Evolutionary conservation across 352 stramenopile genomes (phyloP), one percentile per base, ranked within the genome.

Genomic region (Pythium rhizo-oryzae): DNA sequence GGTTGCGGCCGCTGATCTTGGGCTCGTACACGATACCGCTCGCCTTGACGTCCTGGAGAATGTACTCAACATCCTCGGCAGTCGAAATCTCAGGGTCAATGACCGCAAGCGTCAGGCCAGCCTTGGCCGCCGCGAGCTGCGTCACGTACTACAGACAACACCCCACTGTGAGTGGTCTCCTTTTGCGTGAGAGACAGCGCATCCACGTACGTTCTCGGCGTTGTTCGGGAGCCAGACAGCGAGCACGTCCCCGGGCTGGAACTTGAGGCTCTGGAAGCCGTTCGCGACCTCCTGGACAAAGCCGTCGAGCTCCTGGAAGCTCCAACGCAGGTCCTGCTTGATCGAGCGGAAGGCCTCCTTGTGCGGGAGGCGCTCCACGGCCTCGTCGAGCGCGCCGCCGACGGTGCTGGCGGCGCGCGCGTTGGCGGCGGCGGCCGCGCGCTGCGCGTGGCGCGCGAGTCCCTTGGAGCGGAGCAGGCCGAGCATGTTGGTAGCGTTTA

Each of bases 221-320:
- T 76, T 93, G 75, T 94, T 94, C 46, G 89, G 87, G 54, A 96
- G 77, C 89, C 89, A 96, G 16, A 96, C 56, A 0, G 89, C 89
- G 49, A 96, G 75, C 64, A 94, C 87, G 59, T 94, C 84, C 24
- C 85, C 84, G 47, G 72, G 59, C 66, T 81, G 71, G 71, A 96
- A 87, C 67, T 91, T 70, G 59, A 95, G 76, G 65, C 84, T 83
- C 59, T 89, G 61, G 60, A 96, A 84, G 18, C 89, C 87, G 72
- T 91, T 87, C 56, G 87, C 85, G 43, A 95, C 56, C 60, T 96
- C 85, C 70, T 92, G 79, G 56, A 94, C 89, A 24, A 72, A 73
- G 28, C 75, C 69, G 54, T 86, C 77, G n/a, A 96, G 84, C 70
- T 96, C 87, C 75, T 91, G 79, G 77, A 89, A 96, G 65, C 85